Conservation (phyloP, 176 grass and related monocot genomes). For the Tuctoria greenei region DNA sequence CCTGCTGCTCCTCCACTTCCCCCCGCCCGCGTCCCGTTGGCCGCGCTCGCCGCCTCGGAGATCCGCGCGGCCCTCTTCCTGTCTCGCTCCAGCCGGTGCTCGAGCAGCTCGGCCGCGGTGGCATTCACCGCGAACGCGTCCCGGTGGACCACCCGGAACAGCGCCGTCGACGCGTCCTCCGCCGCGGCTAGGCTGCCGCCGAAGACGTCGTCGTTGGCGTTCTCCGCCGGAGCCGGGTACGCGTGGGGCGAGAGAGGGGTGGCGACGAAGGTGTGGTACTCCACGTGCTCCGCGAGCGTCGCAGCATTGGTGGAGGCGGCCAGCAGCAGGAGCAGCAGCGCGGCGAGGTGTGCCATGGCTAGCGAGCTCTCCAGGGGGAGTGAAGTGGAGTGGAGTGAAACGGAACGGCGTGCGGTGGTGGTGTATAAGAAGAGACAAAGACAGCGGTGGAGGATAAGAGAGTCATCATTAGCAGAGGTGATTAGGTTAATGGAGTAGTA, state of each 20-base stretch:
- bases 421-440: conserved; percentile 22
- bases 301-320: conserved; percentile 19
- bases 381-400: background rate
- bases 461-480: background rate
- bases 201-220: conserved; percentile 4
- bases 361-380: background rate
- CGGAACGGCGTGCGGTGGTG: background rate
- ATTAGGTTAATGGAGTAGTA: conserved; percentile 20
- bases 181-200: conserved; percentile 2
- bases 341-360: background rate
- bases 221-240: background rate
- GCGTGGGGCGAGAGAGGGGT: conserved; percentile 41
- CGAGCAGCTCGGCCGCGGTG: conserved; percentile 46
- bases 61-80: conserved; percentile 25
- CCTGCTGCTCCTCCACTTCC: too few species aligned
- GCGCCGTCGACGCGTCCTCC: conserved; percentile 7
- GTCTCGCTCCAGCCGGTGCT: conserved; percentile 47
- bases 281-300: background rate
- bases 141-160: conserved; percentile 47
- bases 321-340: conserved; percentile 33
- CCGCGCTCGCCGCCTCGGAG: conserved; percentile 5
- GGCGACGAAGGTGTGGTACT: conserved; percentile 40
- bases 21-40: too few species aligned
- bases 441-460: background rate
- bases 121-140: conserved; percentile 44